Base-by-base conservation (phyloP, 1,139 yeast genomes). In the Debaryomycetaceae sp. region DNA sequence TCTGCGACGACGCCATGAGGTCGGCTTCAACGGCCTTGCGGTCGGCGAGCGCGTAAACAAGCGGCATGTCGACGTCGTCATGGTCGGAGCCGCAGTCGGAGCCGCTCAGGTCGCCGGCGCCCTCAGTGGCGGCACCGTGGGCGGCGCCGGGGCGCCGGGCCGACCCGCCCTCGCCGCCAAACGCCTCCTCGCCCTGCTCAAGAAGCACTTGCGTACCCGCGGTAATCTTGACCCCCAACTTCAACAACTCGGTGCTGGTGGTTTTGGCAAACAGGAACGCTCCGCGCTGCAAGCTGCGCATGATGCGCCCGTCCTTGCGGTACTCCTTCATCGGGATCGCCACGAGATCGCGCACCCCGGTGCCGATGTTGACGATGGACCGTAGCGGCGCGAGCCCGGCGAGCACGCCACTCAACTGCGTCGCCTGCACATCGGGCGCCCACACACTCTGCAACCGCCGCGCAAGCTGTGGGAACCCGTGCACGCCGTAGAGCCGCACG, bases 201-300 rank as follows among this genome's bases (percentile, higher is more conserved):
- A 89, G 59, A 7, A 85, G 56, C 0, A 79, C 78, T 49, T 88
- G 96, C 0, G 96, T 85, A 0, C 96, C 96, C 4, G 89, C 82
- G 2, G 95, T 93, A 22, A 89, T 51, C 45, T 83, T 85, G 0
- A 84, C 94, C 0, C 96, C 96, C 31, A 91, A 61, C 44, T 81
- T 80, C 26, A 89, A 64, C 23, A 89, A 56, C 51, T 89, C 96
- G 36, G 80, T 82, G 2, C 95, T 77, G 0, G 97, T 83, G 8
- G 82, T 79, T 43, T 74, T 78, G 2, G 91, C 79, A 56, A 91
- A 86, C n/a, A 78, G 69, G 29, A 65, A 57, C 0, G 94, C 81
- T 2, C 95, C 95, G 39, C 81, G 79, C 44, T 83, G 86, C 4
- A 89, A 42, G 40, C 94, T 77, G 43, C 86, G 65, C 27, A 82